phyloP scores from a whole-genome alignment of 768 basidiomycete genomes.

The Russula brevipes region DNA sequence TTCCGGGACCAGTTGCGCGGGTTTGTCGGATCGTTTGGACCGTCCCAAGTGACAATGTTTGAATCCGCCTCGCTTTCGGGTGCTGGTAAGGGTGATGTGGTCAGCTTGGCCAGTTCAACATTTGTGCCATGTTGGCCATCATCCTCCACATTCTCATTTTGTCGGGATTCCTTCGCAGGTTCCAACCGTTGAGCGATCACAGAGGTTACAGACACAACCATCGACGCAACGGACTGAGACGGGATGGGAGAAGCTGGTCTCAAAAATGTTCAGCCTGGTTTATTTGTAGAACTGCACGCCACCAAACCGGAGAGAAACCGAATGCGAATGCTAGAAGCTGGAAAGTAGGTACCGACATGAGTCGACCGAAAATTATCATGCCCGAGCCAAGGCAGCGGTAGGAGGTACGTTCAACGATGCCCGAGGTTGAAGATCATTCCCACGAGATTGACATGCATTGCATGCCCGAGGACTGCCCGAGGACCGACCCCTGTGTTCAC shows the following conservation, averaged over 20 bases:
- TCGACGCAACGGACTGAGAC: not conserved
- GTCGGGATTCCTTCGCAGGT: not conserved
- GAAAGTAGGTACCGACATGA: too few relatives aligned
- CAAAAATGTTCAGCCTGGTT: not conserved
- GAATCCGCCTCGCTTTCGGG: not conserved
- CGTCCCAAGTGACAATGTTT: slow-evolving; percentile 15
- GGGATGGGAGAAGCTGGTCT: too few relatives aligned
- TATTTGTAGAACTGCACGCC: not conserved
- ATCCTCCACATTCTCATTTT: not conserved
- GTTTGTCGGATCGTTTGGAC: slow-evolving; percentile 12
- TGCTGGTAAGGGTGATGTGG: not conserved
- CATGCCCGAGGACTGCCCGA: too few relatives aligned
- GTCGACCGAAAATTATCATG: too few relatives aligned
- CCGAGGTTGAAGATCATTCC: too few relatives aligned
- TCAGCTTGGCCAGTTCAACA: not conserved
- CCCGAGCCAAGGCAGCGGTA: too few relatives aligned
- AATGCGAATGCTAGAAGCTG: too few relatives aligned
- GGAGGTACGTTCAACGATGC: too few relatives aligned
- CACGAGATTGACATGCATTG: too few relatives aligned
- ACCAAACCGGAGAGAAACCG: too few relatives aligned
- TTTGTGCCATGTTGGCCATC: not conserved
- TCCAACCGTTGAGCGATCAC: too few relatives aligned
- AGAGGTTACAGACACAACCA: not conserved
- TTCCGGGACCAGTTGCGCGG: slow-evolving; percentile 19
- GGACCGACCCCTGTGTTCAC: too few relatives aligned